Conservation (phyloP, 2,329 filamentous ascomycete species). For the Penicillium sp. region DNA sequence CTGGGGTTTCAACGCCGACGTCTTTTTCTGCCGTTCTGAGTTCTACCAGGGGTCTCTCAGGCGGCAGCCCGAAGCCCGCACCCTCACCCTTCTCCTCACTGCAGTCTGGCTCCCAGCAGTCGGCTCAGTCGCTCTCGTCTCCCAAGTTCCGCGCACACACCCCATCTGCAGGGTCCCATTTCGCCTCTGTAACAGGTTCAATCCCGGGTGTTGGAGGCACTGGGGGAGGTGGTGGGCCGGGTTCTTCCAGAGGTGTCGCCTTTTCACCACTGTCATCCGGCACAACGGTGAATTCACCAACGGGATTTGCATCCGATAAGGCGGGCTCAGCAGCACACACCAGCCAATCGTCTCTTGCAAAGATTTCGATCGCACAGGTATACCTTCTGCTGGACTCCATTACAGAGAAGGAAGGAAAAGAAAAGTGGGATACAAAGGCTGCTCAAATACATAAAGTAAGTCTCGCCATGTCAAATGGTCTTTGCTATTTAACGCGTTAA, state of each 20-base stretch:
- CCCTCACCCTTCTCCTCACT: slow-evolving; percentile 53
- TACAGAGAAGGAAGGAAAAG: slow-evolving; percentile 85
- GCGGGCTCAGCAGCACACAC: slow-evolving; percentile 41
- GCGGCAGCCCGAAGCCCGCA: slow-evolving; percentile 51
- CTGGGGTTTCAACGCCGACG: slow-evolving; percentile 45
- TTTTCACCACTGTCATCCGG: slow-evolving; percentile 57
- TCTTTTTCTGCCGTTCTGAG: slow-evolving; percentile 51
- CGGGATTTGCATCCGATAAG: slow-evolving; percentile 50
- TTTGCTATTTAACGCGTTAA: background rate
- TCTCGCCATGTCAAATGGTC: slow-evolving; percentile 18
- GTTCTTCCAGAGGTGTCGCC: slow-evolving; percentile 52
- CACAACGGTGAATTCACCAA: slow-evolving; percentile 50
- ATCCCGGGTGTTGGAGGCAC: slow-evolving; percentile 48
- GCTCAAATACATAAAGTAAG: slow-evolving; percentile 87
- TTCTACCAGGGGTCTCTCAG: slow-evolving; percentile 47
- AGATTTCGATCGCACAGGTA: slow-evolving; percentile 92
- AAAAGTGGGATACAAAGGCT: slow-evolving; percentile 87
- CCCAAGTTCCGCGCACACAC: slow-evolving; percentile 53
- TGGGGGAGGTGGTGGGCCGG: slow-evolving; percentile 51
- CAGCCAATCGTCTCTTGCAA: slow-evolving; percentile 64
- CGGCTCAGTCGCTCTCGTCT: slow-evolving; percentile 52
- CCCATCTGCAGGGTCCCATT: slow-evolving; percentile 51
- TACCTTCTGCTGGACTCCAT: slow-evolving; percentile 90
- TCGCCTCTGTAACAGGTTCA: slow-evolving; percentile 53
- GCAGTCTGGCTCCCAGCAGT: slow-evolving; percentile 52